phyloP scores from a whole-genome alignment of 768 basidiomycete genomes.

The Thelephora aurantiotincta region DNA sequence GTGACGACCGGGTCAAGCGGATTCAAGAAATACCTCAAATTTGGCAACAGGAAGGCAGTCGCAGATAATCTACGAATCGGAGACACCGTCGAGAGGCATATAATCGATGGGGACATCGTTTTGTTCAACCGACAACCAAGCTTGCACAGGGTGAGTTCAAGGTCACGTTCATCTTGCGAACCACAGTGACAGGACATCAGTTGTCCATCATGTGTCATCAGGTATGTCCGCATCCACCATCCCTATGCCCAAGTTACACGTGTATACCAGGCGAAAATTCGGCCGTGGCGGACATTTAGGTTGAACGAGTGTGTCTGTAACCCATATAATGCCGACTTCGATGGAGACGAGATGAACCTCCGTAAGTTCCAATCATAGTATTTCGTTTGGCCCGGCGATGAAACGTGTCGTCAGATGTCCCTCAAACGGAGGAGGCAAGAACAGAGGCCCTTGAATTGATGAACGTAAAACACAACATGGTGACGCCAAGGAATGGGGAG shows the following conservation, averaged over 20 bases:
- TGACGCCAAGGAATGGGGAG: constrained; percentile 96
- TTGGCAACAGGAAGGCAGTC: constrained; percentile 66
- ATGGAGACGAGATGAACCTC: constrained; percentile 99
- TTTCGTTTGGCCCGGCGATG: constrained; percentile 3
- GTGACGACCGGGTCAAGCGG: constrained; percentile 66
- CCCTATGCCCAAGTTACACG: background rate
- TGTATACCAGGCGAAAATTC: constrained; percentile 56
- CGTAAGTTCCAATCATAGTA: constrained; percentile 37
- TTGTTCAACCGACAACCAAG: constrained; percentile 98
- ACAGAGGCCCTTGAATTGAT: constrained; percentile 96
- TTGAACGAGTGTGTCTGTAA: constrained; percentile 99
- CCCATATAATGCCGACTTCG: constrained; percentile 98
- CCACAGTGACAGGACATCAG: constrained; percentile 20
- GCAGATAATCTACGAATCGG: constrained; percentile 78
- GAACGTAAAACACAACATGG: constrained; percentile 93
- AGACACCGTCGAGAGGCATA: constrained; percentile 89
- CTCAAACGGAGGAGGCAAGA: constrained; percentile 95
- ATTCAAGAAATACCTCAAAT: constrained; percentile 81
- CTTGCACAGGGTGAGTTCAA: constrained; percentile 67
- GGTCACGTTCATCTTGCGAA: background rate
- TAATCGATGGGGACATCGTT: constrained; percentile 91
- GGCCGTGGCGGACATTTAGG: constrained; percentile 95
- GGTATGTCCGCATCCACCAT: constrained; percentile 25
- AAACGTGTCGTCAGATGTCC: constrained; percentile 53
- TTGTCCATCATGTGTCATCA: constrained; percentile 99